Evolutionary conservation across 1,284 basidiomycete species (phyloP), one percentile per base, ranked within the genome.

Genomic region (Puccinia coronata): DNA sequence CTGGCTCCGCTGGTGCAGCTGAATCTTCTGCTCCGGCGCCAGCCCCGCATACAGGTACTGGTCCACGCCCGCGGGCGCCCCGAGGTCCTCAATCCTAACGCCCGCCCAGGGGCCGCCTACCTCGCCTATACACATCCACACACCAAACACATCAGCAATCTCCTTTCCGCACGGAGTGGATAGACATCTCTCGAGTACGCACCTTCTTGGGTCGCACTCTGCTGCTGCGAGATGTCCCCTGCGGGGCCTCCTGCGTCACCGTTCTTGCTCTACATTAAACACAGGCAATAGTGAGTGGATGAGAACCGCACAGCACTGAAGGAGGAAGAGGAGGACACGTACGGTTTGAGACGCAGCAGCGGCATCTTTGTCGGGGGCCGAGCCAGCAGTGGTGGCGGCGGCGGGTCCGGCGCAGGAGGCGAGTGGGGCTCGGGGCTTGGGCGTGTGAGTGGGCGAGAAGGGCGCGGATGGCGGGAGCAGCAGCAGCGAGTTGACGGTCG

Each of bases 1-100:
- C 39, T 80, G 69, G 43, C 36, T 61, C 34, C 70, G 31, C 11
- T 63, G 78, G 71, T 80, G 67, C 23, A 80, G 41, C 47, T 63
- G 34, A 5, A 73, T 61, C 47, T 80, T 80, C 28, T 80, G 69
- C 28, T 72, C 55, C 9, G 28, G 28, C 8, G 6, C 57, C 28
- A 80, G 53, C 12, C n/a, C 49, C 0, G 47, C 31, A 73, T 80
- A 80, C 0, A 80, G 18, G 31, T 28, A 80, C 0, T 4, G 12
- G 65, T 73, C 78, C 6, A 71, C 78, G 4, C 78, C 78, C 23
- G n/a, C 43, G 9, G 78, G 78, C 31, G 41, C 20, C 1, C 34
- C 31, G 0, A 79, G 31, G 1, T 79, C 75, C 16, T 73, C 51
- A 1, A 73, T 12, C 18, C 70, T 53, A 12, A 43, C n/a, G 16